Evolutionary conservation across 495 filamentous ascomycete genomes (phyloP).

Genomic region (Neurospora terricola): DNA sequence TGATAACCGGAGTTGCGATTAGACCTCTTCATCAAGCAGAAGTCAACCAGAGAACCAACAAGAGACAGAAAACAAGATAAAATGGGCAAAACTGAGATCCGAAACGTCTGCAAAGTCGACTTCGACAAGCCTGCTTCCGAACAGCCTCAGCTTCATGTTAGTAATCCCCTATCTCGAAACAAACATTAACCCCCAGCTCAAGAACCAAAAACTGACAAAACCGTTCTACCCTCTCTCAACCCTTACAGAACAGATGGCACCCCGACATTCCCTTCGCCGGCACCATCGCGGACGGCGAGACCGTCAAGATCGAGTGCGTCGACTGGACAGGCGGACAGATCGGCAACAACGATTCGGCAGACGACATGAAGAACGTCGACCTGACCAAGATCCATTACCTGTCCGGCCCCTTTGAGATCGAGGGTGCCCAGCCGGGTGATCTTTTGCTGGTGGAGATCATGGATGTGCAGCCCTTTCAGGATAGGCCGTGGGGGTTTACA

Average conservation of each 20-base stretch:
- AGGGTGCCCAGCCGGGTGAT: conserved; percentile 78
- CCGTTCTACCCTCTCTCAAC: background rate
- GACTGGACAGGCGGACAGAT: conserved; percentile 92
- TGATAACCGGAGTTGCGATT: background rate
- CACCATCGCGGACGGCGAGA: conserved; percentile 74
- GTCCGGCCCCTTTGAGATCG: conserved; percentile 84
- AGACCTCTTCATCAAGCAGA: background rate
- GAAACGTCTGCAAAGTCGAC: conserved; percentile 67
- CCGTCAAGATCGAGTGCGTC: conserved; percentile 91
- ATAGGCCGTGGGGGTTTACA: conserved; percentile 86
- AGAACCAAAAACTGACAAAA: background rate
- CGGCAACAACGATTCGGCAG: conserved; percentile 76
- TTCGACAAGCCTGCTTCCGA: conserved; percentile 66
- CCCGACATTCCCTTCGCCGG: conserved; percentile 74
- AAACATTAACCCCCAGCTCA: no score
- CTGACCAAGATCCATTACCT: conserved; percentile 80
- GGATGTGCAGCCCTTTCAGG: conserved; percentile 84
- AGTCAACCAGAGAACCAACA: background rate
- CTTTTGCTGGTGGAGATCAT: conserved; percentile 87
- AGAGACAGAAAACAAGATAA: conserved; percentile 2
- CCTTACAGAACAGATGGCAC: conserved; percentile 81
- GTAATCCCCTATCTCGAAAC: no score
- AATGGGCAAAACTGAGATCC: conserved; percentile 39
- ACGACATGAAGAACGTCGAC: conserved; percentile 81
- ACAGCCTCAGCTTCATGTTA: conserved; percentile 68